Evolutionary conservation across 2,329 filamentous ascomycete genomes (phyloP).

Genomic region (Seiridium unicorne): DNA sequence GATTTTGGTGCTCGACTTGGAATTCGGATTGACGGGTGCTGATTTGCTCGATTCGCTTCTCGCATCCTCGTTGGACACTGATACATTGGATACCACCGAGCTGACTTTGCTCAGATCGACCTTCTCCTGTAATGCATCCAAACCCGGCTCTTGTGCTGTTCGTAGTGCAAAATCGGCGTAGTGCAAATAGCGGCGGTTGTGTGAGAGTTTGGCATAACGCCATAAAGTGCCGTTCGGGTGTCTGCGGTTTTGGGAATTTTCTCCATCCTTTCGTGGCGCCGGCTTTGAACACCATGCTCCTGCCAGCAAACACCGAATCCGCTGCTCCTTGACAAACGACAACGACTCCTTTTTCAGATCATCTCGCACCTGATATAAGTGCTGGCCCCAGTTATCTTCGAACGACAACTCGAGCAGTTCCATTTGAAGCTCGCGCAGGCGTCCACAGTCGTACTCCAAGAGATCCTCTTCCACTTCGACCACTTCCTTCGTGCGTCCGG

Average conservation of each 20-base stretch:
- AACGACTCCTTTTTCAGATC: conserved; percentile 88
- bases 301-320: conserved; percentile 82
- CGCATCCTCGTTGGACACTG: conserved; percentile 53
- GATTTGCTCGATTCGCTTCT: conserved; percentile 42
- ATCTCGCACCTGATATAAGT: conserved; percentile 86
- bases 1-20: conserved; percentile 73
- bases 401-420: conserved; percentile 87
- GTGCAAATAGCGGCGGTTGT: conserved; percentile 87
- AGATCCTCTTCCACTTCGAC: conserved; percentile 88
- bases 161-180: conserved; percentile 79
- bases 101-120: conserved; percentile 86
- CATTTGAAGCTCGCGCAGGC: conserved; percentile 87
- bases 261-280: conserved; percentile 40
- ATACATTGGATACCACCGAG: conserved; percentile 91
- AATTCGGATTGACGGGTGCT: conserved; percentile 35
- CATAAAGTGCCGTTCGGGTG: conserved; percentile 57
- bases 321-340: conserved; percentile 96
- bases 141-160: conserved; percentile 61
- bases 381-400: conserved; percentile 90
- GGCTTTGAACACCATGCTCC: conserved; percentile 81
- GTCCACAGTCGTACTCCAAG: conserved; percentile 74
- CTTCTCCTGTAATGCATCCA: conserved; percentile 75
- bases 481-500: conserved; percentile 78
- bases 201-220: conserved; percentile 84
- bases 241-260: conserved; percentile 34